Percentiles rank a stretch among this genome's conserved stretches.
phyloP scores from a whole-genome alignment of 192 early-diverging fungal genomes.

The Kappamyces sp. region DNA sequence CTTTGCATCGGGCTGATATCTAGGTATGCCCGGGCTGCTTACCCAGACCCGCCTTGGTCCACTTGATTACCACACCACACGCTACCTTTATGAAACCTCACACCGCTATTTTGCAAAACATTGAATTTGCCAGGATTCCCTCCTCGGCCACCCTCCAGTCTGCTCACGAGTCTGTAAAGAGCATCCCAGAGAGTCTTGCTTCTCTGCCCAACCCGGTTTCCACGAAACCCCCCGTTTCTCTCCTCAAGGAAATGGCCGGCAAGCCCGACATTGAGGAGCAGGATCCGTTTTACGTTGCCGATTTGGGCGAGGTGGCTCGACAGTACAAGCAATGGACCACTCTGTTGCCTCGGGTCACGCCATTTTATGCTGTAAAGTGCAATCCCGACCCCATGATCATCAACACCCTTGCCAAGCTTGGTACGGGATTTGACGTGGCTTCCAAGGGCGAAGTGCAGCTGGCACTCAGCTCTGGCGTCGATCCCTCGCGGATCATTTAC shows the following conservation, averaged over 20 bases:
- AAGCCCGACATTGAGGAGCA: constrained; percentile 25
- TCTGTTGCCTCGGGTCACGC: constrained; percentile 87
- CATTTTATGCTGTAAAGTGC: constrained; percentile 97
- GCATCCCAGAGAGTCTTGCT: too few relatives aligned
- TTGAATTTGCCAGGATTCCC: not conserved
- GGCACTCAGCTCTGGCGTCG: constrained; percentile 66
- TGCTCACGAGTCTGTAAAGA: not conserved
- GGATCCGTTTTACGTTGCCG: constrained; percentile 93
- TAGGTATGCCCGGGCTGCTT: not conserved
- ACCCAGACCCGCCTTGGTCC: constrained; percentile 18
- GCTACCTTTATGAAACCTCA: constrained; percentile 13
- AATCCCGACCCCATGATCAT: constrained; percentile 87
- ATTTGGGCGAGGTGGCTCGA: constrained; percentile 84
- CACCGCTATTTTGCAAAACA: not conserved
- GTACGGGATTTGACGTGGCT: constrained; percentile 97
- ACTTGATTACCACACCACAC: constrained; percentile 1
- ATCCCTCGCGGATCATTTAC: constrained; percentile 80
- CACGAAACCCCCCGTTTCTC: constrained; percentile 1
- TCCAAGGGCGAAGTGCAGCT: constrained; percentile 70
- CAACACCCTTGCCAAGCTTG: constrained; percentile 71
- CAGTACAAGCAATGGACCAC: constrained; percentile 81
- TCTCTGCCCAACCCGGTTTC: too few relatives aligned
- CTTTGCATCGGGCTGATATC: too few relatives aligned
- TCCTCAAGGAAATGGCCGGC: not conserved
- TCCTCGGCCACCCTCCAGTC: not conserved